These are phyloP conservation scores for Fusarium transvaalense DNA, from an alignment of 2,329 filamentous ascomycete genomes.

Conservation along the genomic window DNA sequence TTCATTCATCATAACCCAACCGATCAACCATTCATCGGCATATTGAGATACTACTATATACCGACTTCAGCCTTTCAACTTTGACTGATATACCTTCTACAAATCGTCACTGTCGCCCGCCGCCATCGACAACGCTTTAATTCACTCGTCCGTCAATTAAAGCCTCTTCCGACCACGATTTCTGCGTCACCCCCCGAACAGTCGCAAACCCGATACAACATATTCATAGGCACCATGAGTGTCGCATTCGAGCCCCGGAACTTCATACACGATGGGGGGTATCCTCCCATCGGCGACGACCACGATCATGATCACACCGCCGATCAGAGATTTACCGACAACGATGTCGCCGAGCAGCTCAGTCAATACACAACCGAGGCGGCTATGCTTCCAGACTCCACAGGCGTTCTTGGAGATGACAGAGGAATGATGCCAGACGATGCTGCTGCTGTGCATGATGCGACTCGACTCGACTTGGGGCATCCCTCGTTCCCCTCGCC, in stretches of 20 bases:
- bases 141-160: slow-evolving; percentile 30
- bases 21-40: slow-evolving; percentile 23
- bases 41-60: slow-evolving; percentile 23
- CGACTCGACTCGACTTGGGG: slow-evolving; percentile 56
- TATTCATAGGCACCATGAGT: slow-evolving; percentile 57
- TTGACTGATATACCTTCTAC: neutral
- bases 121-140: neutral
- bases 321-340: slow-evolving; percentile 59
- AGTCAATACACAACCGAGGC: slow-evolving; percentile 59
- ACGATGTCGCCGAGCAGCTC: slow-evolving; percentile 59
- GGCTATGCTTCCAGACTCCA: slow-evolving; percentile 55
- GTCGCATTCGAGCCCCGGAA: slow-evolving; percentile 65
- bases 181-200: slow-evolving; percentile 28
- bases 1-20: slow-evolving; percentile 39
- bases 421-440: slow-evolving; percentile 56
- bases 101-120: neutral
- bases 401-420: slow-evolving; percentile 54
- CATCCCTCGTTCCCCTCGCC: slow-evolving; percentile 53
- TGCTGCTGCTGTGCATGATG: slow-evolving; percentile 55
- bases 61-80: neutral
- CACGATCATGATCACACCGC: slow-evolving; percentile 58
- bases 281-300: slow-evolving; percentile 61
- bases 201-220: slow-evolving; percentile 22
- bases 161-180: slow-evolving; percentile 25
- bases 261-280: slow-evolving; percentile 63